These are phyloP conservation scores for Eucalyptus fibrosa DNA, from an alignment of 345 rosid species.

Conservation along the genomic window DNA sequence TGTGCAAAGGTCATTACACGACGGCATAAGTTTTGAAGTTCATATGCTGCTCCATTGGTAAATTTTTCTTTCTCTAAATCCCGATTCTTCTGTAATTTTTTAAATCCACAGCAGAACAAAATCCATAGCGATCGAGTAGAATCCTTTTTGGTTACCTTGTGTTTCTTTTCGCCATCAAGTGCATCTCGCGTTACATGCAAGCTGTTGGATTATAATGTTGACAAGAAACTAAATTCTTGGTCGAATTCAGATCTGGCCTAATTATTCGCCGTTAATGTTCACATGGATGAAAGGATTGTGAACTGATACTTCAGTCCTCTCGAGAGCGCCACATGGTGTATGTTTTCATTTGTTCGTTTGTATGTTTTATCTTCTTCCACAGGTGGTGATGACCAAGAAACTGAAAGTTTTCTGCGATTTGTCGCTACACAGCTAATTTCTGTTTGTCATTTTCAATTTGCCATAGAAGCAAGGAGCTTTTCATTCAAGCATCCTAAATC, in stretches of 20 bases:
- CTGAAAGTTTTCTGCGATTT: too few species aligned
- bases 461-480: not conserved
- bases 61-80: not conserved
- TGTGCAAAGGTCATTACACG: not conserved
- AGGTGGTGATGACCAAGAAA: not conserved
- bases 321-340: not conserved
- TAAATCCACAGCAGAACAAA: too few species aligned
- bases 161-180: not conserved
- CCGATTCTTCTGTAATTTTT: not conserved
- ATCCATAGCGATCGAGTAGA: not conserved
- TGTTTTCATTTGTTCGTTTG: not conserved
- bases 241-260: not conserved
- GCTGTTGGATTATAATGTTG: not conserved
- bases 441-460: not conserved
- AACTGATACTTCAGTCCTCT: not conserved
- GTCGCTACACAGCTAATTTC: not conserved
- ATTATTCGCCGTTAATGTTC: not conserved
- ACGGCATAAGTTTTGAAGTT: conserved; percentile 22
- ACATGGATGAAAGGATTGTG: not conserved
- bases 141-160: not conserved
- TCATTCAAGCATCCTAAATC: not conserved
- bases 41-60: conserved; percentile 6
- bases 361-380: not conserved
- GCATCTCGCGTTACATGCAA: not conserved
- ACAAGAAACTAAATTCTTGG: not conserved